A percentile compares a stretch with the other conserved stretches of the same genome.
Evolutionary conservation across 805 yeast genomes (phyloP).

Genomic region (Hanseniaspora jakobsenii): DNA sequence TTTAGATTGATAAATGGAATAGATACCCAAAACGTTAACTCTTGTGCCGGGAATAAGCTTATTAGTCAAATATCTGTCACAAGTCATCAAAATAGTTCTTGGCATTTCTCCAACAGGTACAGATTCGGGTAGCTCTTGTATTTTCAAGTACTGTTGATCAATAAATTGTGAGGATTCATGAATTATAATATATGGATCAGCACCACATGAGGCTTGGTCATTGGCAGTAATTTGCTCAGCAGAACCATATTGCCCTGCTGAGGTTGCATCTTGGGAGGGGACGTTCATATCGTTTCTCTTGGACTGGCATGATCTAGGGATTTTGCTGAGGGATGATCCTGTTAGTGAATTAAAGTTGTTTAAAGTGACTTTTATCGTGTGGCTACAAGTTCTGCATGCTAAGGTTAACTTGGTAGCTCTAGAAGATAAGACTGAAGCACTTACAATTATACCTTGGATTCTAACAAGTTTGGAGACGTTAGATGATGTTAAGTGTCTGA

Average conservation of each 20-base stretch:
- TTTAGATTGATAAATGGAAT: constrained; percentile 76
- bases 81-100: constrained; percentile 73
- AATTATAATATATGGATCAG: constrained; percentile 83
- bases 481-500: constrained; percentile 74
- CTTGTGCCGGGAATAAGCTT: constrained; percentile 90
- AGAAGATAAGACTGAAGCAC: constrained; percentile 78
- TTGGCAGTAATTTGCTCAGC: constrained; percentile 20
- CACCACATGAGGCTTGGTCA: constrained; percentile 50
- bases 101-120: constrained; percentile 99
- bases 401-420: constrained; percentile 75
- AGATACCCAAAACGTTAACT: constrained; percentile 83
- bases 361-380: constrained; percentile 48
- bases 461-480: constrained; percentile 83
- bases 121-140: constrained; percentile 96
- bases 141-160: constrained; percentile 85
- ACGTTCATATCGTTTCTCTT: constrained; percentile 16
- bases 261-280: constrained; percentile 13
- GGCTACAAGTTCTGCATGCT: constrained; percentile 80
- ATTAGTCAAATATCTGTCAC: constrained; percentile 82
- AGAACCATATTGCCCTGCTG: constrained; percentile 16
- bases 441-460: constrained; percentile 83
- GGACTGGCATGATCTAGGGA: constrained; percentile 29
- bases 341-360: constrained; percentile 29
- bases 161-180: constrained; percentile 90
- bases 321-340: constrained; percentile 21